These are phyloP conservation scores for Sextonia rubra DNA, from an alignment of 164 flowering plant species.

Conservation along the genomic window DNA sequence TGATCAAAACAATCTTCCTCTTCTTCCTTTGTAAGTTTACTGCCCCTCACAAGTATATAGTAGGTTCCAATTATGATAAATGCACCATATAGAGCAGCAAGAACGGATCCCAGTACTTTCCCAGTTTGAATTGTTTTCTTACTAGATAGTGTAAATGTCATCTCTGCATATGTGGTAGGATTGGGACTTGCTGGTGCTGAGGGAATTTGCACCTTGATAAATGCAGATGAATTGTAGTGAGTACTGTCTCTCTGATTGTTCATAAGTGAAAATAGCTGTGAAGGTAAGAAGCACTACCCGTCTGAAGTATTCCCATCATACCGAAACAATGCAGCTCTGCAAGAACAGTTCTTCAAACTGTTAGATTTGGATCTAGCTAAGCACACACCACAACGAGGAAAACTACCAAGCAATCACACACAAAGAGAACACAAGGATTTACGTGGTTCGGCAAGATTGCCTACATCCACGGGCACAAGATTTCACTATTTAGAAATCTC, in stretches of 20 bases:
- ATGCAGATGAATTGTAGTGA: slow-evolving; percentile 9
- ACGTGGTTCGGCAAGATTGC: too few relatives aligned
- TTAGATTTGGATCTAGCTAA: too few relatives aligned
- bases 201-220: slow-evolving; percentile 19
- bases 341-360: slow-evolving; percentile 19
- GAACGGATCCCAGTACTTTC: slow-evolving; percentile 7
- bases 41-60: neutral
- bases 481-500: too few relatives aligned
- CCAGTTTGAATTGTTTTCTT: neutral
- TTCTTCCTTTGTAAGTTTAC: neutral
- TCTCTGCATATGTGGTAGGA: too few relatives aligned
- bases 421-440: too few relatives aligned
- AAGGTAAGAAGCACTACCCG: slow-evolving; percentile 17
- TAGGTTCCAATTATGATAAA: neutral
- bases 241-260: neutral
- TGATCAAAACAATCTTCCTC: neutral
- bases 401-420: too few relatives aligned
- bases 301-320: neutral
- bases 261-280: slow-evolving; percentile 11
- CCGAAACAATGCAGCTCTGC: slow-evolving; percentile 14
- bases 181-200: neutral
- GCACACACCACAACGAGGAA: too few relatives aligned
- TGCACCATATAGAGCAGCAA: neutral
- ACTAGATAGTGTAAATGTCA: neutral
- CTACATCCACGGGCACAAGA: too few relatives aligned